phyloP scores from a whole-genome alignment of 225 moss, liverwort and hornwort species.

The Antitrichia curtipendula region DNA sequence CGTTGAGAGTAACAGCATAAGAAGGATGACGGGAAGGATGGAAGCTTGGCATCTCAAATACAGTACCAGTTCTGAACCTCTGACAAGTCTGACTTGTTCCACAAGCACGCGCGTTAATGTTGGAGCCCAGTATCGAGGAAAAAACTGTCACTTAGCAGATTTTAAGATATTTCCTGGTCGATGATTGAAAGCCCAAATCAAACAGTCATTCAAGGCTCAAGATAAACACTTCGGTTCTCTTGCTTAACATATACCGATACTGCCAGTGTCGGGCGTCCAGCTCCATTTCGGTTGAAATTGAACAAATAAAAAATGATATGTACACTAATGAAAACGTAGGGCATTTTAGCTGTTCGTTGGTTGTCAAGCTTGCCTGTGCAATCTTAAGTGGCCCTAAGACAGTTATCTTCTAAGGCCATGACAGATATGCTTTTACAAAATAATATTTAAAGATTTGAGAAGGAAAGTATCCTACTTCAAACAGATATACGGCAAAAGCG shows the following conservation, averaged over 20 bases:
- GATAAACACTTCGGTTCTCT: not conserved
- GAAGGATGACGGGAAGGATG: not conserved
- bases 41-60: not conserved
- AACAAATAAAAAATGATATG: not conserved
- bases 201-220: not conserved
- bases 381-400: not conserved
- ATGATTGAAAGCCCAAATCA: not conserved
- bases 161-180: not conserved
- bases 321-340: not conserved
- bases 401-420: not conserved
- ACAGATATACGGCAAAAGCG: not conserved
- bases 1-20: not conserved
- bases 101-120: not conserved
- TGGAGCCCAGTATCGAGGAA: not conserved
- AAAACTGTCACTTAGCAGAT: not conserved
- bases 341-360: too few species aligned
- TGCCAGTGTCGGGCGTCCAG: not conserved
- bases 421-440: not conserved
- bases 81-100: not conserved
- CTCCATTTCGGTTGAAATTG: too few species aligned
- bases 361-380: not conserved
- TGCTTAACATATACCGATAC: not conserved
- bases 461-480: not conserved
- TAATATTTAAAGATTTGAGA: not conserved
- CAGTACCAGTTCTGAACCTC: not conserved